Evolutionary conservation across 106 monocot genomes (phyloP), one percentile per base, ranked within the genome.

Genomic region (Alisma plantagoaquatica): DNA sequence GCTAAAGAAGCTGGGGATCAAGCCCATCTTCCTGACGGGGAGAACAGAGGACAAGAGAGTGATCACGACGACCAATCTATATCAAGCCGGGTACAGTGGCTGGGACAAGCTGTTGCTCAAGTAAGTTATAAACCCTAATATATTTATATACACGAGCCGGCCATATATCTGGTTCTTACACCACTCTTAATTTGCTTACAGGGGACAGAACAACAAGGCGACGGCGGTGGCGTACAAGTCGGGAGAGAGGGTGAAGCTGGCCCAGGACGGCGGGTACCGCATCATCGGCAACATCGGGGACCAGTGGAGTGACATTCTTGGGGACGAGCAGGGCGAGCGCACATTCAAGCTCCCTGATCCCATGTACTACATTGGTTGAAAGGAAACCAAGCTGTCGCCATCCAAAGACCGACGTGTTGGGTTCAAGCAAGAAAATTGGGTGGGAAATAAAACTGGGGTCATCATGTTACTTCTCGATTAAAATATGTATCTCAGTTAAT

Each of bases 331-430:
- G 56, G 63, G 63, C 30, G 30, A 7, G 12, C 56, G 64, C 15
- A 64, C 56, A 16, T 71, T 71, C 44, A 64, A 71, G 48, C 56
- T 71, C 29, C 71, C 71, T 16, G 57, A 71, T 10, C 63, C 64
- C 11, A 41, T 71, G 71, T 64, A 64, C 44, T 27, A 56, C 55
- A 22, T 56, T 31, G 35, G 20, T 20, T 56, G 25, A 56, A 2
- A n/a, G n/a, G n/a, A n/a, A n/a, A n/a, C n/a, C n/a, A n/a, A n/a
- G n/a, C n/a, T n/a, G n/a, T n/a, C n/a, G n/a, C n/a, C n/a, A n/a
- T n/a, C n/a, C n/a, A n/a, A n/a, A n/a, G n/a, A n/a, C n/a, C n/a
- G n/a, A n/a, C n/a, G n/a, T n/a, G n/a, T n/a, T n/a, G n/a, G n/a
- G n/a, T n/a, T n/a, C n/a, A n/a, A n/a, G n/a, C n/a, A n/a, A n/a